Evolutionary conservation across 2,329 filamentous ascomycete genomes (phyloP).

Genomic region (Colletotrichum lupini): DNA sequence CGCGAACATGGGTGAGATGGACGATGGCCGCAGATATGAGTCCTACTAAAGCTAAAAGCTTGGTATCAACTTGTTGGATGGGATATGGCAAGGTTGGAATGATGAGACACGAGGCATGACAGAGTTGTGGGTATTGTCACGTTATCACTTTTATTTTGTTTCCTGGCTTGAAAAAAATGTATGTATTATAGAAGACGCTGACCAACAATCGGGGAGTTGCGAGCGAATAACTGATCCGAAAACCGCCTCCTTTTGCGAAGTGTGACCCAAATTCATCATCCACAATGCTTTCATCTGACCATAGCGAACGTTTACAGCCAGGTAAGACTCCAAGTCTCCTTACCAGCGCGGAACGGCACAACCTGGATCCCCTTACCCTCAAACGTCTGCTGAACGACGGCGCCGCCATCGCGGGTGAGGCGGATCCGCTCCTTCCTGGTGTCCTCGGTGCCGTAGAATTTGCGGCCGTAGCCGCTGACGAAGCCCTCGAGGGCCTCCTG

Average conservation of each 20-base stretch:
- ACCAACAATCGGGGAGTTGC: slow-evolving; percentile 17
- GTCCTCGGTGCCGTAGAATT: slow-evolving; percentile 63
- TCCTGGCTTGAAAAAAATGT: slow-evolving; percentile 19
- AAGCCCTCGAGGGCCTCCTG: slow-evolving; percentile 66
- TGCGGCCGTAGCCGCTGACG: slow-evolving; percentile 62
- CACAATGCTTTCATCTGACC: background rate
- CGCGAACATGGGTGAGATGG: background rate
- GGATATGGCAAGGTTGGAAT: background rate
- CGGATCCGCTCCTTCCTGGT: slow-evolving; percentile 65
- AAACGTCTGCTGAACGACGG: slow-evolving; percentile 65
- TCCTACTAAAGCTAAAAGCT: background rate
- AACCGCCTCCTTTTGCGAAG: background rate
- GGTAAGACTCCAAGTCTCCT: slow-evolving; percentile 67
- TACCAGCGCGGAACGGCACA: slow-evolving; percentile 72
- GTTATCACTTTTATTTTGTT: background rate
- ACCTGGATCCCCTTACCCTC: slow-evolving; percentile 68
- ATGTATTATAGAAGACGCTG: slow-evolving; percentile 31
- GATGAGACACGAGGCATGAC: slow-evolving; percentile 30
- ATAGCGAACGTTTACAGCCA: slow-evolving; percentile 47
- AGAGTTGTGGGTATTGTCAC: background rate
- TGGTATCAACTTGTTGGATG: background rate
- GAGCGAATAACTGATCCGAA: background rate
- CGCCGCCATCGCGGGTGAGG: slow-evolving; percentile 64
- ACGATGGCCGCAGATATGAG: background rate
- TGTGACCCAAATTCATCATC: background rate